Conservation (phyloP, 352 stramenopile genomes). For the Pythium rhizo-oryzae region DNA sequence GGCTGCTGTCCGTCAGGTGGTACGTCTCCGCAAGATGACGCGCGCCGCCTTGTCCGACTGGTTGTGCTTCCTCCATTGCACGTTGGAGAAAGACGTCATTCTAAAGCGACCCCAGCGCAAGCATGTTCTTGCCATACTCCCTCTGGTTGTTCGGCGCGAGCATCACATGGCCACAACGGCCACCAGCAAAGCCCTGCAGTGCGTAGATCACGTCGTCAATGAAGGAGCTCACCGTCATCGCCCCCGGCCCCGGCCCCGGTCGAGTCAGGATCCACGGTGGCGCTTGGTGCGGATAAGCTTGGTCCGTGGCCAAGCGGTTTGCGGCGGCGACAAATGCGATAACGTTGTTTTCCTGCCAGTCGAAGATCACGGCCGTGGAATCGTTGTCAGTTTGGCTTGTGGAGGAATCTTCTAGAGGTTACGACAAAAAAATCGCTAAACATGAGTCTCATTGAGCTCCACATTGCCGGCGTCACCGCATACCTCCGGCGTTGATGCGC, state of each 20-base stretch:
- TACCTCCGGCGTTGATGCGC: too few species aligned
- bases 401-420: not conserved
- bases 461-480: too few species aligned
- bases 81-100: not conserved
- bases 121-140: not conserved
- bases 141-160: not conserved
- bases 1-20: not conserved
- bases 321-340: conserved; percentile 9
- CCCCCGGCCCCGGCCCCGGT: not conserved
- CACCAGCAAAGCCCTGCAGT: conserved; percentile 19
- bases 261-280: conserved; percentile 19
- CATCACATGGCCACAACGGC: conserved; percentile 22
- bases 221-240: conserved; percentile 26
- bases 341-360: conserved; percentile 10
- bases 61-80: not conserved
- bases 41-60: not conserved
- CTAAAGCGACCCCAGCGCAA: not conserved
- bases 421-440: not conserved
- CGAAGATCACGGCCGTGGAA: conserved; percentile 1
- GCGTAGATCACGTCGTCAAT: conserved; percentile 14
- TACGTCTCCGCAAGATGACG: not conserved
- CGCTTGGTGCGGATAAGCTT: not conserved
- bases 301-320: conserved; percentile 9
- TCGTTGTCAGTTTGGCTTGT: not conserved
- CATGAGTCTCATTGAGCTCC: not conserved